Evolutionary conservation across 768 basidiomycete species (phyloP), one percentile per base, ranked within the genome.

Genomic region (Paxillus ammoniavirescens): DNA sequence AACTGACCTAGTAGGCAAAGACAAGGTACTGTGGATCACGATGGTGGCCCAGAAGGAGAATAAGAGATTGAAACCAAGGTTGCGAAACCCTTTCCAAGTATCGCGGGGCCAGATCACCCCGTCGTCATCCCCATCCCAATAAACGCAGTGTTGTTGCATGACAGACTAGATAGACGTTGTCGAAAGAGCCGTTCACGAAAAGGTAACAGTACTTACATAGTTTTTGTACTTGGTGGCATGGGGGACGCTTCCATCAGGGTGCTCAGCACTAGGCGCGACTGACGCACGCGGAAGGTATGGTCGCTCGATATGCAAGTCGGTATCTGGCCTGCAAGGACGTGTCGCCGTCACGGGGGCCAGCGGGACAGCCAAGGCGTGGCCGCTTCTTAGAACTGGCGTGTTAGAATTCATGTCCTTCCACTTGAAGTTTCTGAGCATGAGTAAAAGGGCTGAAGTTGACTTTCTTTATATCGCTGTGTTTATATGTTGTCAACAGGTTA

Each of bases 51-150:
- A 49, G 17, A 74, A 47, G 51, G 65, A 59, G 50, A 77, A 67
- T 42, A 75, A 50, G 45, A 74, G n/a, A 48, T 69, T 67, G 70
- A 74, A 79, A 7, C 74, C 73, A 28, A 79, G 69, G 26, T 67
- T 66, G 53, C 71, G 68, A 59, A 77, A 75, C 14, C 73, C 75
- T 7, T 59, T 56, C 61, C 65, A 77, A 8, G 77, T 79, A 48
- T 78, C 75, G 10, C 57, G 50, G 4, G 77, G 77, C 73, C 74
- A 78, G 47, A 80, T 73, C 42, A 77, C 52, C 2, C 75, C 75
- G 49, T 80, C 77, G 4, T 54, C 30, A 55, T 77, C 72, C 8
- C 52, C 58, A 49, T 78, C 76, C 66, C 75, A 77, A 56, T 74
- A 77, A 23, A 64, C 18, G 59, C 67, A 69, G 54, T 77, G 76